Percentiles rank a stretch among this genome's conserved stretches.
These are phyloP conservation scores for Diplodia sapinea DNA, from an alignment of 2,329 filamentous ascomycete genomes.

Conservation along the genomic window DNA sequence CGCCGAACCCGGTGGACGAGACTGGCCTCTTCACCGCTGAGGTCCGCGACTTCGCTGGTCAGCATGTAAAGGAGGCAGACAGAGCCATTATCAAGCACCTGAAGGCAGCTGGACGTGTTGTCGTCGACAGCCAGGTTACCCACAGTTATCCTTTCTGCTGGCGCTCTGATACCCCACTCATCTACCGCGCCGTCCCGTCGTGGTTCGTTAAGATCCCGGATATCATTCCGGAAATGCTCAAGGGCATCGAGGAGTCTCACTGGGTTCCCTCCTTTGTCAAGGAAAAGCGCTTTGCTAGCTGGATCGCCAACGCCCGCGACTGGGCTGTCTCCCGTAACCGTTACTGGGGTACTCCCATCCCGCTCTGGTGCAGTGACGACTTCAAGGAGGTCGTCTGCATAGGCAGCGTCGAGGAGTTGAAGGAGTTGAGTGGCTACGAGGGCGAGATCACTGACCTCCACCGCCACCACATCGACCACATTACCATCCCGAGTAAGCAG, in stretches of 20 bases:
- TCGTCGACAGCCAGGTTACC: constrained; percentile 84
- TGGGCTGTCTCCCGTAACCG: constrained; percentile 95
- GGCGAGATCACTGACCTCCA: constrained; percentile 86
- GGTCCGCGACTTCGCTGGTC: constrained; percentile 80
- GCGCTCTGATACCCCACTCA: constrained; percentile 92
- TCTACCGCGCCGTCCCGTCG: constrained; percentile 88
- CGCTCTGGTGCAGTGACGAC: constrained; percentile 90
- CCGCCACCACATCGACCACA: constrained; percentile 89
- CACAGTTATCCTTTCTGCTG: constrained; percentile 96
- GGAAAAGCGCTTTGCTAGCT: constrained; percentile 86
- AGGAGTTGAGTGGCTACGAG: constrained; percentile 81
- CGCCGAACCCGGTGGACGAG: constrained; percentile 92
- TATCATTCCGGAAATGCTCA: constrained; percentile 85
- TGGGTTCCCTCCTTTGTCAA: constrained; percentile 94
- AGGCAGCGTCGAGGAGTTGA: constrained; percentile 83
- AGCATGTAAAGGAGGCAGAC: constrained; percentile 90
- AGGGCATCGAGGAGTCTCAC: constrained; percentile 85
- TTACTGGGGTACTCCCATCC: constrained; percentile 94
- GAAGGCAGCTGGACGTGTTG: constrained; percentile 74
- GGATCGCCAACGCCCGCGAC: constrained; percentile 89
- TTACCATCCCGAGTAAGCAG: constrained; percentile 89
- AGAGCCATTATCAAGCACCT: constrained; percentile 90
- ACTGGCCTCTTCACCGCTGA: constrained; percentile 78
- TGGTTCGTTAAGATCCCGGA: constrained; percentile 93
- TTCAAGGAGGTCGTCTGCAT: constrained; percentile 84